Percentiles rank a stretch among this genome's conserved stretches.
Conservation (phyloP, 257 asterid genomes). For the Solanum medicagineum region DNA sequence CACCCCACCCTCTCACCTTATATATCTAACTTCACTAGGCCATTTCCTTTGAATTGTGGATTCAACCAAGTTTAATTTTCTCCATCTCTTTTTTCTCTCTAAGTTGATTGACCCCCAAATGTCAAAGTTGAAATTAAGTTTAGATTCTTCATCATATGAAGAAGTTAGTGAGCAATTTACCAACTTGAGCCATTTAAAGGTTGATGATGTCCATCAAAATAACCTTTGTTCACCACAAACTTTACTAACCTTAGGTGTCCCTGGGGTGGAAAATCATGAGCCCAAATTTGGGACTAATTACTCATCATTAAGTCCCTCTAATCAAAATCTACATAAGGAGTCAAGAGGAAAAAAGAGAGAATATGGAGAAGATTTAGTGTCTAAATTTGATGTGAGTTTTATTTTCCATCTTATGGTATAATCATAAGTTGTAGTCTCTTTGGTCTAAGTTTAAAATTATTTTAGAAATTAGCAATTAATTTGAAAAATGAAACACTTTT, state of each 20-base stretch:
- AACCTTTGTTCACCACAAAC: neutral
- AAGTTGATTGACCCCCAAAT: neutral
- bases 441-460: neutral
- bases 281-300: neutral
- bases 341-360: neutral
- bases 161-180: neutral
- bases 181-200: neutral
- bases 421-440: neutral
- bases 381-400: neutral
- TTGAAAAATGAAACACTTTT: too few relatives aligned
- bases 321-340: neutral
- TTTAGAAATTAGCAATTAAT: too few relatives aligned
- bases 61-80: neutral
- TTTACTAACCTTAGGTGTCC: neutral
- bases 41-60: neutral
- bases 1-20: neutral
- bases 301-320: neutral
- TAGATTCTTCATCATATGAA: neutral
- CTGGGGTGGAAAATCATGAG: neutral
- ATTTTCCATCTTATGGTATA: neutral
- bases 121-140: neutral
- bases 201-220: neutral
- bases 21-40: neutral
- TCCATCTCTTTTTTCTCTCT: neutral
- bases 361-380: neutral